Conservation (phyloP, 1,284 basidiomycete genomes). For the Ceratobasidium sp. region DNA sequence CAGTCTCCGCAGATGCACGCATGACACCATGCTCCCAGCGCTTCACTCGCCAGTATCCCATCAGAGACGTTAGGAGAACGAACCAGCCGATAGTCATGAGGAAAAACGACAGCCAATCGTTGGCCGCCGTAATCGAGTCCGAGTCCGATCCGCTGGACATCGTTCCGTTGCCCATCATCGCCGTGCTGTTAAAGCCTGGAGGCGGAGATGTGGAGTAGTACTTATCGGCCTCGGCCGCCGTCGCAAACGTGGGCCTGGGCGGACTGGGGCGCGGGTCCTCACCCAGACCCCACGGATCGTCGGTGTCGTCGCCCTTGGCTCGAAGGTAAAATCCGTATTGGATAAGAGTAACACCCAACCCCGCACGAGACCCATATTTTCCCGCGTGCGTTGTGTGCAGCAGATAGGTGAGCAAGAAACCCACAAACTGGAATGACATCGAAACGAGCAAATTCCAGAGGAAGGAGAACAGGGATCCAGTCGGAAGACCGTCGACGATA, state of each 20-base stretch:
- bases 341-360: conserved; percentile 93
- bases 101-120: conserved; percentile 88
- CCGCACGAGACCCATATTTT: conserved; percentile 92
- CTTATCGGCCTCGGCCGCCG: conserved; percentile 43
- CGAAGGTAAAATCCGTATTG: conserved; percentile 91
- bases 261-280: conserved; percentile 26
- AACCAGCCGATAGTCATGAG: conserved; percentile 95
- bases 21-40: conserved; percentile 75
- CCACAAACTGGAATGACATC: conserved; percentile 96
- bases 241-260: conserved; percentile 42
- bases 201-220: conserved; percentile 48
- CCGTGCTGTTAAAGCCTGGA: conserved; percentile 37
- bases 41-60: conserved; percentile 86
- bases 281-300: conserved; percentile 45
- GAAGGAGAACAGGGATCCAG: conserved; percentile 76
- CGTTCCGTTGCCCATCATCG: conserved; percentile 48
- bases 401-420: conserved; percentile 92
- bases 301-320: conserved; percentile 50
- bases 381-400: conserved; percentile 94
- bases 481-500: conserved; percentile 72
- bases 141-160: conserved; percentile 46
- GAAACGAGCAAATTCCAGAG: conserved; percentile 83
- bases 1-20: conserved; percentile 48
- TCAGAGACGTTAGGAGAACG: conserved; percentile 76
- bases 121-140: conserved; percentile 51